These are phyloP conservation scores for Cutaneotrichosporon mucoides DNA, from an alignment of 1,284 basidiomycete species.

Conservation along the genomic window DNA sequence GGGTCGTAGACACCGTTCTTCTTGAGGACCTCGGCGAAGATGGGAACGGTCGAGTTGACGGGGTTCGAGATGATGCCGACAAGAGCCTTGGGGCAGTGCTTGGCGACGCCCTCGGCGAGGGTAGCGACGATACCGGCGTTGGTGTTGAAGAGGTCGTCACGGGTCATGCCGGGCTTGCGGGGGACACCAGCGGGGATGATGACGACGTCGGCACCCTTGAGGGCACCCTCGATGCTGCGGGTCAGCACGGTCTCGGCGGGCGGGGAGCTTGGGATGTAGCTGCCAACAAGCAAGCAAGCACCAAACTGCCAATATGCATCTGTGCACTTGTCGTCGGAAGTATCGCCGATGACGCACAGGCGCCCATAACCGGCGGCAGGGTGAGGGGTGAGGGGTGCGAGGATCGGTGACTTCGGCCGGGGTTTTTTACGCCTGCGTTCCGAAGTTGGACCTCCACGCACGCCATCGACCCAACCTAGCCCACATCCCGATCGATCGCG, in stretches of 20 bases:
- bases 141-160: constrained; percentile 55
- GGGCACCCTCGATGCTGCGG: constrained; percentile 69
- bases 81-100: constrained; percentile 80
- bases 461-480: background rate
- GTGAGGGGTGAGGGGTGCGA: background rate
- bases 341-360: background rate
- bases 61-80: constrained; percentile 95
- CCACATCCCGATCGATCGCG: background rate
- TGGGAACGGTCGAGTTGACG: constrained; percentile 96
- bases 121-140: constrained; percentile 96
- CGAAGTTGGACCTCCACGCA: background rate
- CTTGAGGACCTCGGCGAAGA: constrained; percentile 93
- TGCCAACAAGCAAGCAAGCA: too few relatives aligned
- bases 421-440: background rate
- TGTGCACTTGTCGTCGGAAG: background rate
- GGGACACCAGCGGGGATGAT: constrained; percentile 98
- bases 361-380: background rate
- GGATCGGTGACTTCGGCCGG: constrained; percentile 2
- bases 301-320: too few relatives aligned
- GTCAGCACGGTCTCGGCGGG: too few relatives aligned
- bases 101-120: constrained; percentile 84
- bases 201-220: constrained; percentile 82
- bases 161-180: constrained; percentile 78
- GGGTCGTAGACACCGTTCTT: constrained; percentile 86
- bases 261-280: too few relatives aligned